Base-by-base conservation (phyloP, 257 asterid genomes). In the Lycium barbarum region DNA sequence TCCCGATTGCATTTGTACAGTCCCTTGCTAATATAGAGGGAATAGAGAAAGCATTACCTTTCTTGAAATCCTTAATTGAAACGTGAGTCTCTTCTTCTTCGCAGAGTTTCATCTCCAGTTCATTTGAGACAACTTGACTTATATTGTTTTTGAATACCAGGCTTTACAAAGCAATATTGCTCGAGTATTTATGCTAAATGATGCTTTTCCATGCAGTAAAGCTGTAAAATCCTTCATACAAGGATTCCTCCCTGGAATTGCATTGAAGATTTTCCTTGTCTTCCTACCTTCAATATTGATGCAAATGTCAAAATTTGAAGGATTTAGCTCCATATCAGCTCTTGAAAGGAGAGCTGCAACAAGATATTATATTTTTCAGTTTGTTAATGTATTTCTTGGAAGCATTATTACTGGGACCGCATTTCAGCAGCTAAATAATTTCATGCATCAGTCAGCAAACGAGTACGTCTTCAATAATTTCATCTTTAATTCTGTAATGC, bases 281-380 rank as follows among this genome's bases (percentile, higher is more conserved):
- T 92, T 95, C 83, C 91, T 95, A 61, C 98, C 99, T 43, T 86
- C 95, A 54, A 90, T 95, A 83, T 74, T 95, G 90, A 95, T 95
- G 98, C 86, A 92, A 54, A 95, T 94, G 97, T 92, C 99, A 81
- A 95, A 93, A 84, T 86, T 95, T 81, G 99, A 94, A 91, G 99
- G 99, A 54, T 90, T 88, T 85, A 76, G 90, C 83, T 88, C 98
- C 79, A 91, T 87, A 88, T 94, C 99, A 55, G 61, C 96, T 66
- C 92, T 95, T 82, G 99, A 95, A 89, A 94, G 98, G 90, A 91
- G 97, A 92, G 88, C 98, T n/a, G 98, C 99, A 76, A 54, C 90
- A 80, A 92, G 97, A 95, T 92, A 94, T 85, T 95, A 91, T 79
- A 88, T 87, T 71, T 95, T 95, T 88, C 95, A 93, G 92, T 95